Evolutionary conservation across 495 filamentous ascomycete genomes (phyloP).

Genomic region (Hypoxylon fuscum): DNA sequence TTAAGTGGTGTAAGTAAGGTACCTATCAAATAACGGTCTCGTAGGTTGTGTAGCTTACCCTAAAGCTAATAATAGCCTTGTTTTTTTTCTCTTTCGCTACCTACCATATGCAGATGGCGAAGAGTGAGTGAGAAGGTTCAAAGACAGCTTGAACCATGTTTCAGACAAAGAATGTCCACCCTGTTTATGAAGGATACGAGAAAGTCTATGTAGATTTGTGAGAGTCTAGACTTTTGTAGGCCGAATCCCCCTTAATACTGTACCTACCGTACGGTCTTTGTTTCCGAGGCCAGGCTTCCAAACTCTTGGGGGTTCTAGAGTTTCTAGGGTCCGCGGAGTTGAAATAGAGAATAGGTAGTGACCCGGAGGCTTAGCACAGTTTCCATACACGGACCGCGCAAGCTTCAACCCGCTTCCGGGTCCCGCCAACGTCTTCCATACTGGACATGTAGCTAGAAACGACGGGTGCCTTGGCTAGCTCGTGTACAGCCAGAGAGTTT

Average conservation of each 20-base stretch:
- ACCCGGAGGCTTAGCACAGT: slow-evolving; percentile 35
- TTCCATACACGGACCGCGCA: slow-evolving; percentile 6
- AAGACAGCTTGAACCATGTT: slow-evolving; percentile 33
- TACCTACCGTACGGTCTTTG: slow-evolving; percentile 8
- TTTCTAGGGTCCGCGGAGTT: neutral
- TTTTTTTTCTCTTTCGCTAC: slow-evolving; percentile 1
- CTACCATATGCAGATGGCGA: slow-evolving; percentile 1
- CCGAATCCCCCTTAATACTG: slow-evolving; percentile 19
- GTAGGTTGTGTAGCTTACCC: slow-evolving; percentile 7
- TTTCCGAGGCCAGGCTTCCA: neutral
- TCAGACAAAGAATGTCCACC: slow-evolving; percentile 30
- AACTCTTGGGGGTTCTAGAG: neutral
- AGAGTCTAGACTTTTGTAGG: slow-evolving; percentile 18
- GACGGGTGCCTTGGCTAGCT: neutral
- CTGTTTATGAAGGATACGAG: slow-evolving; percentile 27
- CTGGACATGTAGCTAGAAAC: too few relatives aligned
- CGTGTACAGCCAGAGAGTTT: slow-evolving; percentile 22
- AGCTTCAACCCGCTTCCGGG: neutral
- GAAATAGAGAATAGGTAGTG: neutral
- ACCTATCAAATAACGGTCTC: slow-evolving; percentile 5
- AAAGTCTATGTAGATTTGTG: slow-evolving; percentile 25
- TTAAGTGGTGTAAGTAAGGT: slow-evolving; percentile 1
- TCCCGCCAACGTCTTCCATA: too few relatives aligned
- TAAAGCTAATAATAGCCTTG: slow-evolving; percentile 30
- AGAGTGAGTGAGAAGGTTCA: slow-evolving; percentile 12